phyloP scores from a whole-genome alignment of 148 eudicot species.

The Chenopodium formosanum region DNA sequence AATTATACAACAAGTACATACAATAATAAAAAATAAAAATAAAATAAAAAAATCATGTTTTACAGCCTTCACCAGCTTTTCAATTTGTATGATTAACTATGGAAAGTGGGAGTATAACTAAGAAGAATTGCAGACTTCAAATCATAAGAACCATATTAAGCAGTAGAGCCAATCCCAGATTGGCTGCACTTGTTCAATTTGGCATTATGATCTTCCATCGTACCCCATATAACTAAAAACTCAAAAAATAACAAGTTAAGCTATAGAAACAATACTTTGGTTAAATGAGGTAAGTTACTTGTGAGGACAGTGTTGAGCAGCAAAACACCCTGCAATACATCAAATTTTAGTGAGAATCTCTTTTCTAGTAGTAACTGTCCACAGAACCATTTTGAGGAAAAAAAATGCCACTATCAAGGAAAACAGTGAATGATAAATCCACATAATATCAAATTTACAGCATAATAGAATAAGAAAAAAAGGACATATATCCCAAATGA shows the following conservation, averaged over 20 bases:
- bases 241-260: too few species aligned
- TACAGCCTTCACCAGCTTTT: too few species aligned
- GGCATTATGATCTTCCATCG: too few species aligned
- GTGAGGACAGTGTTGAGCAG: constrained; percentile 92
- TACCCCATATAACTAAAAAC: too few species aligned
- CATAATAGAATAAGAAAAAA: not conserved
- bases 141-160: constrained; percentile 94
- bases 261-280: not conserved
- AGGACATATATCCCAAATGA: not conserved
- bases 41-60: too few species aligned
- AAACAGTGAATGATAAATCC: not conserved
- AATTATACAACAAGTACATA: too few species aligned
- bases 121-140: constrained; percentile 44
- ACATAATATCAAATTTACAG: not conserved
- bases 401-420: not conserved
- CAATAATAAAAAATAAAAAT: too few species aligned
- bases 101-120: not conserved
- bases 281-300: constrained; percentile 37
- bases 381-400: not conserved
- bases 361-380: not conserved
- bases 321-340: constrained; percentile 66
- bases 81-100: too few species aligned
- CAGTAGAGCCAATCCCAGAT: constrained; percentile 96
- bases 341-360: too few species aligned
- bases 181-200: constrained; percentile 47